phyloP scores from a whole-genome alignment of 805 yeast species.

The Monosporozyma servazzii region DNA sequence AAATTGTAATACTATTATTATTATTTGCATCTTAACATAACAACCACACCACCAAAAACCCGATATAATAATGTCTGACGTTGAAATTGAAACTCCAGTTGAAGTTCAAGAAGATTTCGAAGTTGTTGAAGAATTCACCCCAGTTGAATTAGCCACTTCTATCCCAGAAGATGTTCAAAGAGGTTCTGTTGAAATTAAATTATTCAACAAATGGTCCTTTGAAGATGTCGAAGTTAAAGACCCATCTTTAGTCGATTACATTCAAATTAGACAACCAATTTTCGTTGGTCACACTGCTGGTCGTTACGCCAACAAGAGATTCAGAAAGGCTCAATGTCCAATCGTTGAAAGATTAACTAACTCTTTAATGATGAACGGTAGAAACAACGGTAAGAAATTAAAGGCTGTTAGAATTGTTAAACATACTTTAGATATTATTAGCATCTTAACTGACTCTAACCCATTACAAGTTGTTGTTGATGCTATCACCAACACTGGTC shows the following conservation, averaged over 20 bases:
- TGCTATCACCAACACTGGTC: conserved; percentile 99
- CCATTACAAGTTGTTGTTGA: conserved; percentile 99
- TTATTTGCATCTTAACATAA: neutral
- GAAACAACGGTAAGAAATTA: conserved; percentile 99
- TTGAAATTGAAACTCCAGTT: conserved; percentile 53
- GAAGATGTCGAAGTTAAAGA: conserved; percentile 97
- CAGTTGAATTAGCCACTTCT: conserved; percentile 82
- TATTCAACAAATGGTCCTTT: conserved; percentile 99
- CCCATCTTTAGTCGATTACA: conserved; percentile 95
- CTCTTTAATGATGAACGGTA: conserved; percentile 99
- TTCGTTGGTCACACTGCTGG: conserved; percentile 99
- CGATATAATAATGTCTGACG: conserved; percentile 60
- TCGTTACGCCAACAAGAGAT: conserved; percentile 98
- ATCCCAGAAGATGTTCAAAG: conserved; percentile 95
- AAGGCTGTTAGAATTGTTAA: conserved; percentile 99
- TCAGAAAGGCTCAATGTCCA: conserved; percentile 99
- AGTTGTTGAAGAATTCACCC: conserved; percentile 66
- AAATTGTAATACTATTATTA: too few relatives aligned
- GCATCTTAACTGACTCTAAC: conserved; percentile 97
- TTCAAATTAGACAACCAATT: conserved; percentile 95
- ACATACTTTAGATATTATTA: conserved; percentile 97
- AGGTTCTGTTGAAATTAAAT: conserved; percentile 92
- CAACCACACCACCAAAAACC: conserved; percentile 8
- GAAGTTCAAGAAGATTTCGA: conserved; percentile 49
- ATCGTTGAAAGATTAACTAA: conserved; percentile 98